These are phyloP conservation scores for Fusarium caatingaense DNA, from an alignment of 2,329 filamentous ascomycete genomes.

Conservation along the genomic window DNA sequence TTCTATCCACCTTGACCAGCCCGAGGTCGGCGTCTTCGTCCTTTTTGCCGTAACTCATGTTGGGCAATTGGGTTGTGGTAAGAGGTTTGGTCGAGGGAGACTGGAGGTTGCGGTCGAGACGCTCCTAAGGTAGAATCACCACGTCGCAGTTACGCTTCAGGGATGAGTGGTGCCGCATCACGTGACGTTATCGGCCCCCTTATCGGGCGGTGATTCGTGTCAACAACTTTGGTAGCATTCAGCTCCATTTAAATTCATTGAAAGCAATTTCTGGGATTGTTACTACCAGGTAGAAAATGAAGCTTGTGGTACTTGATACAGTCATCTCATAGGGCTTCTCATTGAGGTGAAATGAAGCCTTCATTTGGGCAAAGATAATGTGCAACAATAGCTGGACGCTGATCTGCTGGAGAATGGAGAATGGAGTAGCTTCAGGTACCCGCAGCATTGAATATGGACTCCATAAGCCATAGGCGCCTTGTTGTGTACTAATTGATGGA, in stretches of 20 bases:
- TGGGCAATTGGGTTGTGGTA: constrained; percentile 57
- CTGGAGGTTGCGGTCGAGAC: constrained; percentile 50
- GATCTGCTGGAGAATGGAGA: constrained; percentile 12
- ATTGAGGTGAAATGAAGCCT: not conserved
- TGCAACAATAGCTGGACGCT: not conserved
- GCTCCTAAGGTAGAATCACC: constrained; percentile 51
- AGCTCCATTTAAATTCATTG: not conserved
- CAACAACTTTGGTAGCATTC: constrained; percentile 41
- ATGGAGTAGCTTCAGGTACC: constrained; percentile 27
- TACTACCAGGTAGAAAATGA: not conserved
- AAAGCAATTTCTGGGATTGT: not conserved
- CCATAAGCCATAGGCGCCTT: not conserved
- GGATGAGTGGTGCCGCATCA: constrained; percentile 47
- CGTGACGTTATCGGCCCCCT: constrained; percentile 50
- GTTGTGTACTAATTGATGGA: not conserved
- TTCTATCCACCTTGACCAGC: constrained; percentile 97
- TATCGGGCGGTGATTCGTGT: constrained; percentile 46
- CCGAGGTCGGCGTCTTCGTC: constrained; percentile 96
- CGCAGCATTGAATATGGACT: not conserved
- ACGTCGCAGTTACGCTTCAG: constrained; percentile 53
- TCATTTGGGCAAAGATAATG: not conserved
- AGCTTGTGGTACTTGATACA: not conserved
- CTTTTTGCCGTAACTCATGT: constrained; percentile 98
- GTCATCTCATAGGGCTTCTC: not conserved
- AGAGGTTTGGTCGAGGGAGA: constrained; percentile 49